Evolutionary conservation across 2,329 filamentous ascomycete species (phyloP).

Genomic region (Apiospora phragmitis): DNA sequence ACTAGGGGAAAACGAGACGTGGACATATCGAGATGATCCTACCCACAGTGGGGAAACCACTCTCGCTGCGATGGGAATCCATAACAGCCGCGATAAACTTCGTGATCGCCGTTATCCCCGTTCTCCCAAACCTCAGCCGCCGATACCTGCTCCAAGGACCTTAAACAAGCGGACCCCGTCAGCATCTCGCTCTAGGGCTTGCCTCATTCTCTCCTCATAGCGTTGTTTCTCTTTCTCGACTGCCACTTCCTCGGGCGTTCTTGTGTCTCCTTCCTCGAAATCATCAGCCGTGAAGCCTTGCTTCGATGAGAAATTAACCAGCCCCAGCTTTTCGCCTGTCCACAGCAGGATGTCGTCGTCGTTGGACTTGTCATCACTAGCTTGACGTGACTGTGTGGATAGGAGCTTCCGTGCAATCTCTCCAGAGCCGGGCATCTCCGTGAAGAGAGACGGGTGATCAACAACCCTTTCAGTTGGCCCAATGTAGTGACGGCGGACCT

Average conservation of each 20-base stretch:
- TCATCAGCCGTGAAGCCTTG: constrained; percentile 50
- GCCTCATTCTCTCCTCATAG: constrained; percentile 72
- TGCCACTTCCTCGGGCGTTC: constrained; percentile 45
- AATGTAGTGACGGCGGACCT: constrained; percentile 55
- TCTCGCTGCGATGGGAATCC: constrained; percentile 1
- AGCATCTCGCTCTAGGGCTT: constrained; percentile 74
- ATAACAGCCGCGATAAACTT: constrained; percentile 8
- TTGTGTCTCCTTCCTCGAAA: constrained; percentile 48
- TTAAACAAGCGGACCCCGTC: constrained; percentile 76
- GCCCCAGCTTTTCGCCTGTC: constrained; percentile 82
- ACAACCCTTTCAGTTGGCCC: constrained; percentile 53
- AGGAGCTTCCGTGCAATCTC: constrained; percentile 82
- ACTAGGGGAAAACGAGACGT: not conserved
- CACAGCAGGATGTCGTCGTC: constrained; percentile 77
- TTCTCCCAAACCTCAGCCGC: not conserved
- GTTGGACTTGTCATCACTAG: constrained; percentile 35
- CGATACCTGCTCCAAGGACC: constrained; percentile 53
- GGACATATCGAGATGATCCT: constrained; percentile 6
- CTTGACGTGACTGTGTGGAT: constrained; percentile 50
- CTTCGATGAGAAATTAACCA: constrained; percentile 63
- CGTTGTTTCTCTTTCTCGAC: constrained; percentile 55
- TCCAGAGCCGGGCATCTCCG: constrained; percentile 53
- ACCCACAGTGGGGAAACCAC: constrained; percentile 1
- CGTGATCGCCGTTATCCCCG: not conserved
- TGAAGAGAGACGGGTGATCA: constrained; percentile 52